Evolutionary conservation across 1,284 basidiomycete species (phyloP).

Genomic region (Inonotus obliquus): DNA sequence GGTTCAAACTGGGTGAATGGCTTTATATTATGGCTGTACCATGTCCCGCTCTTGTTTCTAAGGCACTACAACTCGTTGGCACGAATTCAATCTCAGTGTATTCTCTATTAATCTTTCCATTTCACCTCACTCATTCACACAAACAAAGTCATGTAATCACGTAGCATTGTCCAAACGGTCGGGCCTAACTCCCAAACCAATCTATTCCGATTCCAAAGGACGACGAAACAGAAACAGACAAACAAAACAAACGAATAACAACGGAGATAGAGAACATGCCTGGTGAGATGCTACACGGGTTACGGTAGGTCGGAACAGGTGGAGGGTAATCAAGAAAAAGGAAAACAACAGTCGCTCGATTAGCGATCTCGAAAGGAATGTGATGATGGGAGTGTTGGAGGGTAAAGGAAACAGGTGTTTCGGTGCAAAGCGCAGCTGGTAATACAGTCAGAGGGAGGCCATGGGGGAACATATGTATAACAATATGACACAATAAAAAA

Average conservation of each 20-base stretch:
- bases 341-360: not conserved
- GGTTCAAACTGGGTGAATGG: too few species aligned
- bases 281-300: too few species aligned
- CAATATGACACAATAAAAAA: constrained; percentile 17
- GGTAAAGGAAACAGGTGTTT: not conserved
- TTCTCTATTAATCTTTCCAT: too few species aligned
- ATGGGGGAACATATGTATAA: not conserved
- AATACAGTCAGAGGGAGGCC: constrained; percentile 8
- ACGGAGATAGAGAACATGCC: not conserved
- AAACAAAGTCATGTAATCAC: too few species aligned
- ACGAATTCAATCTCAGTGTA: too few species aligned
- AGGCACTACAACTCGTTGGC: too few species aligned
- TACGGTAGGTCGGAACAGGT: too few species aligned
- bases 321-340: not conserved
- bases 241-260: too few species aligned
- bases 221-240: not conserved
- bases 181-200: constrained; percentile 8
- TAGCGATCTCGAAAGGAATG: constrained; percentile 8
- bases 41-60: too few species aligned
- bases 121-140: too few species aligned
- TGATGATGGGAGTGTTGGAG: not conserved
- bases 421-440: not conserved
- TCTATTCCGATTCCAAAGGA: not conserved
- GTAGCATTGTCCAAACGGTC: not conserved
- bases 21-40: too few species aligned